phyloP scores from a whole-genome alignment of 805 yeast genomes.

The Scheffersomyces amazonensis region DNA sequence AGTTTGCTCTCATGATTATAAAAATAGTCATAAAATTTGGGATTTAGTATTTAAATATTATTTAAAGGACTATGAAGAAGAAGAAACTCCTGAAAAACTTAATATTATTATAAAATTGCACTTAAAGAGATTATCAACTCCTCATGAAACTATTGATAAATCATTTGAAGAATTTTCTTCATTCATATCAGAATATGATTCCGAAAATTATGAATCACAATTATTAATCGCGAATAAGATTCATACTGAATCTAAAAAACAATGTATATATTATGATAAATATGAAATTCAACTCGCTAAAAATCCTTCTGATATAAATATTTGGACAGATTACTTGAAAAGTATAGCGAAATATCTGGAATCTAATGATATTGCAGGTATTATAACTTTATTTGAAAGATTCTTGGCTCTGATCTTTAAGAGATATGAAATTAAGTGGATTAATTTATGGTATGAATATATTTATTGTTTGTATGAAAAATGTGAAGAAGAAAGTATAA shows the following conservation, averaged over 20 bases:
- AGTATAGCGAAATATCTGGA: constrained; percentile 19
- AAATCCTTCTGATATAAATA: constrained; percentile 10
- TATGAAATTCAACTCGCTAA: constrained; percentile 25
- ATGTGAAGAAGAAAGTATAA: neutral
- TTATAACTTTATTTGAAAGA: constrained; percentile 27
- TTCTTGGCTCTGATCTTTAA: constrained; percentile 11
- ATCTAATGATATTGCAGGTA: constrained; percentile 7
- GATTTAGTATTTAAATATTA: constrained; percentile 10
- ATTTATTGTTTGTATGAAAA: constrained; percentile 23
- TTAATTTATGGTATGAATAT: constrained; percentile 26
- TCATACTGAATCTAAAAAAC: constrained; percentile 24
- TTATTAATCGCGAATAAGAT: constrained; percentile 36
- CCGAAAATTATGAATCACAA: constrained; percentile 25
- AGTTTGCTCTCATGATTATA: constrained; percentile 23
- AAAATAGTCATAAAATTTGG: constrained; percentile 19
- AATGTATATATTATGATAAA: constrained; percentile 29
- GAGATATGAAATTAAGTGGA: constrained; percentile 10
- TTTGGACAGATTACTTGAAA: constrained; percentile 34
- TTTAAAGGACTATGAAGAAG: constrained; percentile 2
- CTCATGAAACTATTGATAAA: constrained; percentile 39
- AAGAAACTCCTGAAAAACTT: constrained; percentile 10
- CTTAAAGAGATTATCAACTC: constrained; percentile 31
- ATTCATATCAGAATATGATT: constrained; percentile 31
- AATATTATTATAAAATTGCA: constrained; percentile 18
- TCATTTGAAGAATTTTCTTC: constrained; percentile 39